phyloP scores from a whole-genome alignment of 2,329 filamentous ascomycete species.

The Scytalidium lignicola region DNA sequence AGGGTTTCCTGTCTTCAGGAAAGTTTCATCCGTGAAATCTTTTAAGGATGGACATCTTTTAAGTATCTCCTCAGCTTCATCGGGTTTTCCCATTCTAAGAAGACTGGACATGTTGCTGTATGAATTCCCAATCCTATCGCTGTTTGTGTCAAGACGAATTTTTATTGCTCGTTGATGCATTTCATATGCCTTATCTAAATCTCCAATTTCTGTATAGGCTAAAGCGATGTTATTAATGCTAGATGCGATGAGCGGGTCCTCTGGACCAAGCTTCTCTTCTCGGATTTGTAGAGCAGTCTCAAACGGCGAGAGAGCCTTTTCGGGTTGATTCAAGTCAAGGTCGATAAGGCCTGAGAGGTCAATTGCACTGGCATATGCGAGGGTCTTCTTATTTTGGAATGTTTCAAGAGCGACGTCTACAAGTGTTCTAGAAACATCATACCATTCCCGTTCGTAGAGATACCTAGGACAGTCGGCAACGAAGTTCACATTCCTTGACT shows the following conservation, averaged over 20 bases:
- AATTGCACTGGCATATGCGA: slow-evolving; percentile 6
- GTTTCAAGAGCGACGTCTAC: slow-evolving; percentile 19
- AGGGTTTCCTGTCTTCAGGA: slow-evolving; percentile 22
- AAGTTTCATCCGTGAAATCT: slow-evolving; percentile 32
- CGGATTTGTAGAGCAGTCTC: slow-evolving; percentile 20
- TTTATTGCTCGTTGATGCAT: slow-evolving; percentile 20
- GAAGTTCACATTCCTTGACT: too few relatives aligned
- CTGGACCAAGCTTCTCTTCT: slow-evolving; percentile 12
- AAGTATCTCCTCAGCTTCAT: slow-evolving; percentile 31
- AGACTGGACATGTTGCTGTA: slow-evolving; percentile 34
- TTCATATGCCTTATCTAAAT: slow-evolving; percentile 24
- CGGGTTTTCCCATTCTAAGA: slow-evolving; percentile 28
- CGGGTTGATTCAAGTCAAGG: slow-evolving; percentile 4
- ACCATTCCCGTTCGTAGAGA: slow-evolving; percentile 28
- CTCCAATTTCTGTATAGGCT: slow-evolving; percentile 29
- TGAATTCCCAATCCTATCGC: slow-evolving; percentile 31
- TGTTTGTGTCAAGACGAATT: slow-evolving; percentile 25
- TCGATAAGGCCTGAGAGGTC: slow-evolving; percentile 11
- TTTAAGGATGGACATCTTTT: slow-evolving; percentile 28
- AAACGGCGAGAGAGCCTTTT: slow-evolving; percentile 8
- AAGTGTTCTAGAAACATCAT: slow-evolving; percentile 18
- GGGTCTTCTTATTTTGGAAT: slow-evolving; percentile 16
- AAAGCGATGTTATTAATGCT: slow-evolving; percentile 29
- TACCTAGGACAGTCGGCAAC: slow-evolving; percentile 19
- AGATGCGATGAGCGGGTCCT: slow-evolving; percentile 25